phyloP scores from a whole-genome alignment of 2,329 filamentous ascomycete species.

The Aspergillus glaucus region DNA sequence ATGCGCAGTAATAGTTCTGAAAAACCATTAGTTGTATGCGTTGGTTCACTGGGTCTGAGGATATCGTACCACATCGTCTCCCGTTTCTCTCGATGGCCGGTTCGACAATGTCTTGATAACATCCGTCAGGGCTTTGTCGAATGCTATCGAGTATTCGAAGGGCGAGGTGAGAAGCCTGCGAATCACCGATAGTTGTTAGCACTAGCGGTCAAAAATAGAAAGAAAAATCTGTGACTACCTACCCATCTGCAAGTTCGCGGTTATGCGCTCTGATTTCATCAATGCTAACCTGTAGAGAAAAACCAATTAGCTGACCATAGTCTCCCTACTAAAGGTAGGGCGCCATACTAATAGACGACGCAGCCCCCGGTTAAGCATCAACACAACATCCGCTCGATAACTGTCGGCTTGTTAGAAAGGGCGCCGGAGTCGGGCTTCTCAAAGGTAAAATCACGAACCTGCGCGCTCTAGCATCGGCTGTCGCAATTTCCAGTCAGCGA shows the following conservation, averaged over 20 bases:
- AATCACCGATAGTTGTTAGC: neutral
- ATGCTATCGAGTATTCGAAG: constrained; percentile 82
- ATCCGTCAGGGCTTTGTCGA: constrained; percentile 83
- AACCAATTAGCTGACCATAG: constrained; percentile 9
- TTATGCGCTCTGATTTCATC: constrained; percentile 90
- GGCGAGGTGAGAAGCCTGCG: constrained; percentile 66
- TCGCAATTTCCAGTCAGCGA: constrained; percentile 9
- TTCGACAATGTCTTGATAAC: constrained; percentile 75
- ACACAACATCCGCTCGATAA: constrained; percentile 83
- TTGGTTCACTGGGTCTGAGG: neutral
- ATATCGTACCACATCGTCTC: constrained; percentile 60
- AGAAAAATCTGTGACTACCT: constrained; percentile 7
- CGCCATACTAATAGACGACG: constrained; percentile 50
- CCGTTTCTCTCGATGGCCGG: constrained; percentile 67
- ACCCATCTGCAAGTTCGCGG: constrained; percentile 68
- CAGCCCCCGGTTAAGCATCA: constrained; percentile 60
- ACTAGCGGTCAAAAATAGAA: neutral
- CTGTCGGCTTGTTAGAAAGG: constrained; percentile 45
- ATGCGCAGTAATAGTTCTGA: constrained; percentile 86
- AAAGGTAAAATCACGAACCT: constrained; percentile 34
- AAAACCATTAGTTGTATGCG: constrained; percentile 5
- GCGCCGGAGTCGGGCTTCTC: neutral
- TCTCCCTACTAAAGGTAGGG: neutral
- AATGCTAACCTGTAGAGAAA: constrained; percentile 57
- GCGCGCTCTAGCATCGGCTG: constrained; percentile 53